These are phyloP conservation scores for Gorgonomyces haynaldii DNA, from an alignment of 192 early-diverging fungal species.

Conservation along the genomic window DNA sequence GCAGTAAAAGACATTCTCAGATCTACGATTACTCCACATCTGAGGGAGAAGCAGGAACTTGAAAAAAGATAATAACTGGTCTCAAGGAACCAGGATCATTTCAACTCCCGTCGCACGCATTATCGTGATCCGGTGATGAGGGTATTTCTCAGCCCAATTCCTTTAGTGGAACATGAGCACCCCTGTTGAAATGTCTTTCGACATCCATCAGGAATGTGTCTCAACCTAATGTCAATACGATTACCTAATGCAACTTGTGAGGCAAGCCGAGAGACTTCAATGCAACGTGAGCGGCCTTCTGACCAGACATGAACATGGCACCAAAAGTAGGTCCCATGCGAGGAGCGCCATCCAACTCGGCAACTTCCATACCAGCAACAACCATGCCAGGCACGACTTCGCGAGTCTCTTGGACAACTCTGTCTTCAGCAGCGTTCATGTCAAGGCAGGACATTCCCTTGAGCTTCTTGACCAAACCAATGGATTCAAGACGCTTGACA, in stretches of 20 bases:
- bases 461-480: slow-evolving; percentile 43
- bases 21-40: too few relatives aligned
- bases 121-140: background rate
- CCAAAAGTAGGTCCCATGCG: slow-evolving; percentile 55
- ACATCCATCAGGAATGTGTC: background rate
- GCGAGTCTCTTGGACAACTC: slow-evolving; percentile 50
- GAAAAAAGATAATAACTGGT: too few relatives aligned
- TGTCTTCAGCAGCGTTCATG: slow-evolving; percentile 58
- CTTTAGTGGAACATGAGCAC: background rate
- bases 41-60: too few relatives aligned
- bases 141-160: background rate
- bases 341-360: slow-evolving; percentile 54
- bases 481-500: slow-evolving; percentile 49
- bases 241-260: background rate
- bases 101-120: background rate
- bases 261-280: slow-evolving; percentile 13
- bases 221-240: background rate
- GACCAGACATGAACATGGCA: slow-evolving; percentile 56
- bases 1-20: too few relatives aligned
- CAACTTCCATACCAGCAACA: slow-evolving; percentile 60
- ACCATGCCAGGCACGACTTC: slow-evolving; percentile 62
- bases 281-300: slow-evolving; percentile 56
- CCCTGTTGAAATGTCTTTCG: background rate
- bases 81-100: too few relatives aligned
- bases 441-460: slow-evolving; percentile 54